Evolutionary conservation across 2,329 filamentous ascomycete genomes (phyloP), one percentile per base, ranked within the genome.

Genomic region (Claviceps monticola): DNA sequence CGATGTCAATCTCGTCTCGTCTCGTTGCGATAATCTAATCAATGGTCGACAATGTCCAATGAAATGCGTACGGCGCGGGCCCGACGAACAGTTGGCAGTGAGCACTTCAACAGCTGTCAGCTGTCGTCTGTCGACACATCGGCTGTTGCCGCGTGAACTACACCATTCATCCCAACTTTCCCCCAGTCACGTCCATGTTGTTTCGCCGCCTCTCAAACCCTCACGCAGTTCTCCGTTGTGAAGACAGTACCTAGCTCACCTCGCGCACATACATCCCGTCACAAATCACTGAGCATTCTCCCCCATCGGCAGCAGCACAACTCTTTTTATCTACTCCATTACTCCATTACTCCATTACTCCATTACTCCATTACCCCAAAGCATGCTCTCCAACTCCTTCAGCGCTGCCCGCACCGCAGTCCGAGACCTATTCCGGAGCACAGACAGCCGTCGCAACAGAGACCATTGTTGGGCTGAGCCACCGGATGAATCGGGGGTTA

Each of bases 371-470:
- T 34, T 11, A 34, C 29, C 29, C 29, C 29, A 34, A 19, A 38
- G 2, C 5, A 54, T 54, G 52, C 19, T 54, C 23, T 49, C 49
- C 17, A 44, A 38, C 51, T 51, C 52, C 6, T 38, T 51, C 23
- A 42, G 14, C 37, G 46, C 49, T n/a, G 52, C 52, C 16, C 52
- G 49, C 23, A 23, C 45, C 14, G 46, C 36, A 5, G 26, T 54
- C 26, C 41, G 52, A n/a, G 49, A 51, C 37, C 17, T 54, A 11
- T 49, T 54, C 19, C 46, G 43, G 26, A 42, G 46, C 17, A 43
- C 49, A n/a, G 39, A 47, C 29, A 2, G 46, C 14, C 45, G 52
- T 2, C 39, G 26, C 23, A 46, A 49, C 26, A 46, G 26, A 26
- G 21, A 23, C 11, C 1, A 34, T 8, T 46, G 49, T 14, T 49